Percentiles rank a stretch among this genome's conserved stretches.
These are phyloP conservation scores for Botryosphaeria dothidea DNA, from an alignment of 2,329 filamentous ascomycete species.

Conservation along the genomic window DNA sequence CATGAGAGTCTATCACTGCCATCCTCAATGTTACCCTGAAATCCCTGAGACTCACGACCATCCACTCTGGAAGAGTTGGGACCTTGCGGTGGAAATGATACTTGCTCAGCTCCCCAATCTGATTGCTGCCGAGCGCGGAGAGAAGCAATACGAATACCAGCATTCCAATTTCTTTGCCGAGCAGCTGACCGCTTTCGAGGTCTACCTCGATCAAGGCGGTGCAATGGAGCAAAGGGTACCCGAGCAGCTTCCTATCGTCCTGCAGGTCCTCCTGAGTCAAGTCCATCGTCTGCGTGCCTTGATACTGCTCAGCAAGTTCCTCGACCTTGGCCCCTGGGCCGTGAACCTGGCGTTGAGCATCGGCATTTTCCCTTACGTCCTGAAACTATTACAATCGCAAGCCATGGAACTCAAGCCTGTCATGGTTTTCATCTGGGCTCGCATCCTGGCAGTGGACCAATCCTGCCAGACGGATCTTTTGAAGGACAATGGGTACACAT, in stretches of 20 bases:
- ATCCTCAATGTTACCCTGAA: conserved; percentile 86
- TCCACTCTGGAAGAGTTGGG: conserved; percentile 96
- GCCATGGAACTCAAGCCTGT: conserved; percentile 93
- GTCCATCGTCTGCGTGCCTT: conserved; percentile 89
- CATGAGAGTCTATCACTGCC: conserved; percentile 95
- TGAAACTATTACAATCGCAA: conserved; percentile 93
- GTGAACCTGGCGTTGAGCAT: conserved; percentile 98
- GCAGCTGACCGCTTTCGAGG: conserved; percentile 94
- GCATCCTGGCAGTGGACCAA: conserved; percentile 91
- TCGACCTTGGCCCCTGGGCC: conserved; percentile 95
- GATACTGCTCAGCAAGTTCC: conserved; percentile 87
- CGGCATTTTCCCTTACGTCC: conserved; percentile 97
- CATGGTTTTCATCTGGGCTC: conserved; percentile 99
- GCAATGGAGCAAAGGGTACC: conserved; percentile 84
- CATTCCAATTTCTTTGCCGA: conserved; percentile 97
- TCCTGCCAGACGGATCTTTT: conserved; percentile 91
- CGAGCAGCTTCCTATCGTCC: conserved; percentile 91
- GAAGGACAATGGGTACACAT: conserved; percentile 96
- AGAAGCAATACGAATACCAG: conserved; percentile 83
- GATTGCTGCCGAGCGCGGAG: conserved; percentile 71
- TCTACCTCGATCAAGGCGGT: conserved; percentile 83
- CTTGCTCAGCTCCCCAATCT: conserved; percentile 84
- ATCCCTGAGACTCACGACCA: conserved; percentile 96
- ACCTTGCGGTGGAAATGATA: conserved; percentile 94
- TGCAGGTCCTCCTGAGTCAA: conserved; percentile 94